phyloP scores from a whole-genome alignment of 306 rosid species.

The Luffa acutangula region DNA sequence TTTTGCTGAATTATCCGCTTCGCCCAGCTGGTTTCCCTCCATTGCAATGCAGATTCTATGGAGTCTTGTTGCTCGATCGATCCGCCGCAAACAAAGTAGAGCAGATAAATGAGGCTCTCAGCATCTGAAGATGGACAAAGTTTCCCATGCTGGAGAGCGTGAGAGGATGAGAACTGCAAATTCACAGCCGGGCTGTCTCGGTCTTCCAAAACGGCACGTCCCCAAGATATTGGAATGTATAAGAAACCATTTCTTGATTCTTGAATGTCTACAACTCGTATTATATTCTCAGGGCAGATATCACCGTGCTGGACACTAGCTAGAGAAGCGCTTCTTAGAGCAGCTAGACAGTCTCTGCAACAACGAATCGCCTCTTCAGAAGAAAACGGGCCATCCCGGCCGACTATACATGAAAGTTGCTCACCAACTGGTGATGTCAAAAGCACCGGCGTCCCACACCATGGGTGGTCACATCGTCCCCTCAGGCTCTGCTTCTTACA shows the following conservation, averaged over 20 bases:
- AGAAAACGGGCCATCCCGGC: slow-evolving; percentile 51
- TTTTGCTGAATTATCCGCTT: slow-evolving; percentile 60
- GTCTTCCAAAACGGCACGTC: slow-evolving; percentile 83
- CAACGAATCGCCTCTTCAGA: slow-evolving; percentile 64
- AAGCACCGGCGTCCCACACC: slow-evolving; percentile 86
- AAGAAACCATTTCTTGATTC: slow-evolving; percentile 22
- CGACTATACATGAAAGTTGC: slow-evolving; percentile 44
- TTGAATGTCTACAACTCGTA: slow-evolving; percentile 36
- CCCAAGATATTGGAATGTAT: slow-evolving; percentile 79
- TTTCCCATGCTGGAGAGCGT: slow-evolving; percentile 89
- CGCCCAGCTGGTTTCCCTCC: slow-evolving; percentile 83
- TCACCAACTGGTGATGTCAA: slow-evolving; percentile 84
- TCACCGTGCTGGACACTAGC: slow-evolving; percentile 86
- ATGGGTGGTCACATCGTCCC: slow-evolving; percentile 76
- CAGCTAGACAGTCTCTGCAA: slow-evolving; percentile 67
- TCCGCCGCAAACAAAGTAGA: slow-evolving; percentile 60
- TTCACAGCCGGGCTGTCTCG: slow-evolving; percentile 85
- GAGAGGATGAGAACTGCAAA: slow-evolving; percentile 76
- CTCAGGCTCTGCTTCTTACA: slow-evolving; percentile 70
- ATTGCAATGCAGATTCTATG: slow-evolving; percentile 82
- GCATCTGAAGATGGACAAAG: slow-evolving; percentile 95
- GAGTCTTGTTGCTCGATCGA: slow-evolving; percentile 66
- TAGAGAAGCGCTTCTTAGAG: slow-evolving; percentile 60
- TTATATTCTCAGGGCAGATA: slow-evolving; percentile 75
- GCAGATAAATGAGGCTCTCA: slow-evolving; percentile 69